These are phyloP conservation scores for Leucocoprinus sp. DNA, from an alignment of 768 basidiomycete genomes.

Conservation along the genomic window DNA sequence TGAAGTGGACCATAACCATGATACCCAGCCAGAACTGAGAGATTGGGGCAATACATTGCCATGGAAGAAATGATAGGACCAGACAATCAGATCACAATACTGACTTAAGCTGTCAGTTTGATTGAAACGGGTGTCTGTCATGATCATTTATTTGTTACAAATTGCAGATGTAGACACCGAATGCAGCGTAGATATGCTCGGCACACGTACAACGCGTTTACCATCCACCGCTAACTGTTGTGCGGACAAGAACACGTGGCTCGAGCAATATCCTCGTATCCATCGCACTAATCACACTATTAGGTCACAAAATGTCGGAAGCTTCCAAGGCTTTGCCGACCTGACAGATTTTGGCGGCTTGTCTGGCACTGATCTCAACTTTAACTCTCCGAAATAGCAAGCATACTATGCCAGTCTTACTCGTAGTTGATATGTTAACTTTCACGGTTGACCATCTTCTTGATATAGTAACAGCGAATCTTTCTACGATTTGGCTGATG, in stretches of 20 bases:
- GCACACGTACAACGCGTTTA: too few species aligned
- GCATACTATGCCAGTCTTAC: background rate
- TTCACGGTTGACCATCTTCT: constrained; percentile 36
- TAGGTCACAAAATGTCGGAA: constrained; percentile 1
- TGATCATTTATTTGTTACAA: too few species aligned
- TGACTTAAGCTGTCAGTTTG: too few species aligned
- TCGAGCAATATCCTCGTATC: too few species aligned
- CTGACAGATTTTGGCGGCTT: background rate
- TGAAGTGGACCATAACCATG: constrained; percentile 21
- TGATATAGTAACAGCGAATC: constrained; percentile 35
- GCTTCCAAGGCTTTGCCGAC: constrained; percentile 11
- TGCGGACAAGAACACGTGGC: too few species aligned
- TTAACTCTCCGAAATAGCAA: too few species aligned
- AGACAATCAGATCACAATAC: constrained; percentile 28
- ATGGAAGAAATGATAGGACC: constrained; percentile 30
- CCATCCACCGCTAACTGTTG: too few species aligned
- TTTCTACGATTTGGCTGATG: constrained; percentile 23
- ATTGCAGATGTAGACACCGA: too few species aligned
- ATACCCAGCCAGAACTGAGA: constrained; percentile 34
- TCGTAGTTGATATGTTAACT: constrained; percentile 19
- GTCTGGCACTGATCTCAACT: too few species aligned
- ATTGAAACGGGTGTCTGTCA: too few species aligned
- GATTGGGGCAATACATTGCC: constrained; percentile 32
- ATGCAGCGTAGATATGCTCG: too few species aligned
- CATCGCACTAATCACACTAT: constrained; percentile 3